These are phyloP conservation scores for Leavenworthia alabamica DNA, from an alignment of 345 rosid genomes.

Conservation along the genomic window DNA sequence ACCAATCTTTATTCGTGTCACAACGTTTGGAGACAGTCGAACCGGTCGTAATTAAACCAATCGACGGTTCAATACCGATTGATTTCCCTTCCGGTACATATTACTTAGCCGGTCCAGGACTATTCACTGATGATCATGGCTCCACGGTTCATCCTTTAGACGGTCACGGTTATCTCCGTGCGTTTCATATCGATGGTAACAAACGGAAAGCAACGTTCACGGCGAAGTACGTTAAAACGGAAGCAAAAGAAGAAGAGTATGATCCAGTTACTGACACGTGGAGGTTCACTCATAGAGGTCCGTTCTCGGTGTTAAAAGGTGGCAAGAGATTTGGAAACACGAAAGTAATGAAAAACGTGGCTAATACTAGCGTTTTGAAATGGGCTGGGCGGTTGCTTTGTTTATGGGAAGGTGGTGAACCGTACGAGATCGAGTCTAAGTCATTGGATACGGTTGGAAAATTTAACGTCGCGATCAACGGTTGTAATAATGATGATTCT, in stretches of 20 bases:
- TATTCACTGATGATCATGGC: conserved; percentile 79
- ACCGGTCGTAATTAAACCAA: conserved; percentile 39
- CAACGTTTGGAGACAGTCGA: conserved; percentile 57
- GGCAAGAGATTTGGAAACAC: conserved; percentile 67
- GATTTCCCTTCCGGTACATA: conserved; percentile 83
- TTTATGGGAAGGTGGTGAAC: conserved; percentile 93
- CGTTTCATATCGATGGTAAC: conserved; percentile 49
- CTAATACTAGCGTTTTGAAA: conserved; percentile 72
- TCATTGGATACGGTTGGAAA: conserved; percentile 66
- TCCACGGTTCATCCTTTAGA: conserved; percentile 90
- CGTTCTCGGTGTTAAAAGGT: conserved; percentile 72
- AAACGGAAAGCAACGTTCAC: conserved; percentile 43
- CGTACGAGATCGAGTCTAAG: conserved; percentile 66
- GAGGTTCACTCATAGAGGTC: conserved; percentile 76
- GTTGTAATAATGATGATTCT: conserved; percentile 21
- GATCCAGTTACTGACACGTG: conserved; percentile 63
- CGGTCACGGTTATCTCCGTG: conserved; percentile 84
- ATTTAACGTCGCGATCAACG: conserved; percentile 38
- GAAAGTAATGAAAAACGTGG: conserved; percentile 93
- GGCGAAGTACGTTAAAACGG: conserved; percentile 79
- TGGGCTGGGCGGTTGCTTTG: conserved; percentile 77
- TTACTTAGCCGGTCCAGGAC: conserved; percentile 78
- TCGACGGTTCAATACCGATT: conserved; percentile 55
- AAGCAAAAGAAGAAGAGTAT: conserved; percentile 78
- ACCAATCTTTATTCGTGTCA: conserved; percentile 70